Evolutionary conservation across 1,284 basidiomycete species (phyloP).

Genomic region (Boletus albobrunnescens): DNA sequence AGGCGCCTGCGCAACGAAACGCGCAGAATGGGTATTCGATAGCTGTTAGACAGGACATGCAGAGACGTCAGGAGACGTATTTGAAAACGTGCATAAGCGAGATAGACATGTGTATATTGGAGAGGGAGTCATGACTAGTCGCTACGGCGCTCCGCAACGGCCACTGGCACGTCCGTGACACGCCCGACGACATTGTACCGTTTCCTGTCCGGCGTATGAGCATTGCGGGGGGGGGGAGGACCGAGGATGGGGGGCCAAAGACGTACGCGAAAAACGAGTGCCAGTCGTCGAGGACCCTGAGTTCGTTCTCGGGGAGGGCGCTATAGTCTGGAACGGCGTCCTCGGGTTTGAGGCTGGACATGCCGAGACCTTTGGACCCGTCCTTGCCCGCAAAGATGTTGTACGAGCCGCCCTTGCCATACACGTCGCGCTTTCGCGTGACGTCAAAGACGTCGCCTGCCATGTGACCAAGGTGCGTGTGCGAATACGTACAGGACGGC

Average conservation of each 20-base stretch:
- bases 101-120: not conserved
- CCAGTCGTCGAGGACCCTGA: conserved; percentile 91
- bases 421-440: conserved; percentile 74
- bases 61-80: not conserved
- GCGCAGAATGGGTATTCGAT: too few relatives aligned
- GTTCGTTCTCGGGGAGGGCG: conserved; percentile 67
- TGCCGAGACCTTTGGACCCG: conserved; percentile 76
- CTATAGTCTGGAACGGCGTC: conserved; percentile 91
- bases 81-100: not conserved
- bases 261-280: conserved; percentile 70
- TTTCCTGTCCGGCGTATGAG: conserved; percentile 43
- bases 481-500: not conserved
- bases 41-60: not conserved
- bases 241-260: too few relatives aligned
- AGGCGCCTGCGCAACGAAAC: not conserved
- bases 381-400: conserved; percentile 87
- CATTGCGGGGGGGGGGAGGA: not conserved
- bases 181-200: conserved; percentile 81
- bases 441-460: conserved; percentile 81
- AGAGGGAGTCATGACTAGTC: too few relatives aligned
- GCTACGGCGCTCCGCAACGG: conserved; percentile 18
- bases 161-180: conserved; percentile 46
- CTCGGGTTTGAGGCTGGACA: conserved; percentile 83
- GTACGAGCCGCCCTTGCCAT: conserved; percentile 70
- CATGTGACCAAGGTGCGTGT: not conserved